A percentile compares a stretch with the other conserved stretches of the same genome.
These are phyloP conservation scores for Skeletonema grethae DNA, from an alignment of 108 stramenopile genomes.

Conservation along the genomic window DNA sequence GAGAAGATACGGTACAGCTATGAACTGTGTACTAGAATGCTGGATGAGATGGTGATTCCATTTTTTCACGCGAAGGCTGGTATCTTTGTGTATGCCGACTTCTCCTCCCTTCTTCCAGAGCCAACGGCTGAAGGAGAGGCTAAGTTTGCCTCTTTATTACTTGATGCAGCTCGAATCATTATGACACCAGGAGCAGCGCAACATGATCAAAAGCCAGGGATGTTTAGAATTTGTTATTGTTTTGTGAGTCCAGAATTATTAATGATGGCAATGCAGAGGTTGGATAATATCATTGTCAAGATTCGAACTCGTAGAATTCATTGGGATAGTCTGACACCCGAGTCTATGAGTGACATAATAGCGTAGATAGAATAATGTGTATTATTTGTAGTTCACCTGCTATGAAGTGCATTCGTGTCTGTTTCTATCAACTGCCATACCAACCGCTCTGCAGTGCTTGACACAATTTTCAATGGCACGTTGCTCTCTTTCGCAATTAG, in stretches of 20 bases:
- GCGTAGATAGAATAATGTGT: constrained; percentile 3
- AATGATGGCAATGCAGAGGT: constrained; percentile 78
- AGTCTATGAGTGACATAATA: constrained; percentile 55
- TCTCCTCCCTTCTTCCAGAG: constrained; percentile 77
- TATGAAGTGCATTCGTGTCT: background rate
- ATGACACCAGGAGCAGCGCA: constrained; percentile 85
- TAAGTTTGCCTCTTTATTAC: constrained; percentile 58
- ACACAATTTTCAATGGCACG: constrained; percentile 65
- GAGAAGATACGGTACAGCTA: constrained; percentile 58
- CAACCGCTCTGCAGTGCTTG: constrained; percentile 50
- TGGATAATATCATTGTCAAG: constrained; percentile 72
- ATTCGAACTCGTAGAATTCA: constrained; percentile 58
- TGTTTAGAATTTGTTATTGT: constrained; percentile 91
- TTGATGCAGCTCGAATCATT: constrained; percentile 71
- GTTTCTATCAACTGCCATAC: constrained; percentile 18
- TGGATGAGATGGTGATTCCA: constrained; percentile 85
- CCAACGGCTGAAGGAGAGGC: constrained; percentile 76
- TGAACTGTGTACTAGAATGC: constrained; percentile 56
- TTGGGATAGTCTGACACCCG: constrained; percentile 72
- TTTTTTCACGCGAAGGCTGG: constrained; percentile 77
- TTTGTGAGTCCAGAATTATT: constrained; percentile 75
- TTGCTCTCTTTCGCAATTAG: constrained; percentile 60
- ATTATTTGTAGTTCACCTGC: background rate
- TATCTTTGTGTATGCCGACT: constrained; percentile 88
- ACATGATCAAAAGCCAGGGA: constrained; percentile 75